phyloP scores from a whole-genome alignment of 2,329 filamentous ascomycete genomes.

The Cladosporium cucumerinum region DNA sequence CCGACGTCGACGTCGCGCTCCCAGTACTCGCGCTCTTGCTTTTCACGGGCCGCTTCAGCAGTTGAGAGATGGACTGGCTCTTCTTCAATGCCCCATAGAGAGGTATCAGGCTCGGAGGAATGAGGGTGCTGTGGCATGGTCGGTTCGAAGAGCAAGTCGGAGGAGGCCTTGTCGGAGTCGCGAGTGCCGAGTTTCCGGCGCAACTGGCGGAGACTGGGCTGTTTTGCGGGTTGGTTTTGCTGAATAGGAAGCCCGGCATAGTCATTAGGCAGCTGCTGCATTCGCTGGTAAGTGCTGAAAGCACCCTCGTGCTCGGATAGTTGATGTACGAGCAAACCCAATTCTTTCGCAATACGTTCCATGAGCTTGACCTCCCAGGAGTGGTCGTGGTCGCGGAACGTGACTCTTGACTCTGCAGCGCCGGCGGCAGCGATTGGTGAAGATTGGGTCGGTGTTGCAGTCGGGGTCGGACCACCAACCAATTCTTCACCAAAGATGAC shows the following conservation, averaged over 20 bases:
- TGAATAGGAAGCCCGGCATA: constrained; percentile 60
- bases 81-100: constrained; percentile 66
- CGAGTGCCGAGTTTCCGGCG: constrained; percentile 21
- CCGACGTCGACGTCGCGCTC: constrained; percentile 87
- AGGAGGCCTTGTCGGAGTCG: constrained; percentile 17
- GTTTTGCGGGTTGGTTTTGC: constrained; percentile 16
- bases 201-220: constrained; percentile 25
- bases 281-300: constrained; percentile 76
- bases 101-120: constrained; percentile 46
- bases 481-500: constrained; percentile 83
- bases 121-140: constrained; percentile 32
- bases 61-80: constrained; percentile 41
- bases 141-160: constrained; percentile 30
- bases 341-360: constrained; percentile 79
- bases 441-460: constrained; percentile 28
- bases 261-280: constrained; percentile 67
- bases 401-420: constrained; percentile 30
- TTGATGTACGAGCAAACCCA: constrained; percentile 78
- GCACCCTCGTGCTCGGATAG: constrained; percentile 83
- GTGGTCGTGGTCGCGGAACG: constrained; percentile 36
- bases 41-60: constrained; percentile 26
- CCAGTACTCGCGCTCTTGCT: constrained; percentile 72
- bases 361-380: constrained; percentile 75
- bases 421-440: constrained; percentile 31
- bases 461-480: constrained; percentile 41